These are phyloP conservation scores for Aspergillus taichungensis DNA, from an alignment of 495 filamentous ascomycete species.

Conservation along the genomic window DNA sequence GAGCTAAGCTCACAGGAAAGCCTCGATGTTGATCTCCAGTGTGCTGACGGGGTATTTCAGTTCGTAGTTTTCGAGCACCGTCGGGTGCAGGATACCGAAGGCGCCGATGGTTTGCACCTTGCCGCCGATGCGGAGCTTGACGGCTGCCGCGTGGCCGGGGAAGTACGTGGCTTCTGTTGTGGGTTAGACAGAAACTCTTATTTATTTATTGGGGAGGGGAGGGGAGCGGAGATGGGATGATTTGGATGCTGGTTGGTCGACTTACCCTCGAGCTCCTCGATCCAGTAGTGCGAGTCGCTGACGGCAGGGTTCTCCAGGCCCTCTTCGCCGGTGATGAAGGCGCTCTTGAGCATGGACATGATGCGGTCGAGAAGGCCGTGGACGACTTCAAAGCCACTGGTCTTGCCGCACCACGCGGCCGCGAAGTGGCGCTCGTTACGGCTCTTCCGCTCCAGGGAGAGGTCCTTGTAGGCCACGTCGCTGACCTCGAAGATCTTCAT, in stretches of 20 bases:
- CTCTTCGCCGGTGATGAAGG: slow-evolving; percentile 69
- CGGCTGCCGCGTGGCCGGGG: slow-evolving; percentile 74
- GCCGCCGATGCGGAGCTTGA: slow-evolving; percentile 63
- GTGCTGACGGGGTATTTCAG: slow-evolving; percentile 89
- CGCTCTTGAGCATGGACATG: slow-evolving; percentile 82
- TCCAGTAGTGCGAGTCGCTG: slow-evolving; percentile 71
- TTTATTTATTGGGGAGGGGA: background rate
- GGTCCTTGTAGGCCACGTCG: slow-evolving; percentile 86
- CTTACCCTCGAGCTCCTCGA: slow-evolving; percentile 76
- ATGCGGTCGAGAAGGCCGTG: slow-evolving; percentile 89
- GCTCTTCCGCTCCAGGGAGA: slow-evolving; percentile 65
- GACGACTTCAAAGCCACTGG: slow-evolving; percentile 91
- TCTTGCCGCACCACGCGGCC: slow-evolving; percentile 91
- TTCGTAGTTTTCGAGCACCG: slow-evolving; percentile 88
- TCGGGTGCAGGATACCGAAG: slow-evolving; percentile 90
- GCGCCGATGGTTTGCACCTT: slow-evolving; percentile 67
- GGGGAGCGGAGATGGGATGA: background rate
- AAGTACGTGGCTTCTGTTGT: slow-evolving; percentile 76
- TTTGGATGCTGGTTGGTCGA: background rate
- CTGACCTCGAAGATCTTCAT: slow-evolving; percentile 91
- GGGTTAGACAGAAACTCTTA: slow-evolving; percentile 4
- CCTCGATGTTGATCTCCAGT: slow-evolving; percentile 91
- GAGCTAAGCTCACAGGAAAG: slow-evolving; percentile 58
- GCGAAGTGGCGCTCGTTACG: slow-evolving; percentile 92
- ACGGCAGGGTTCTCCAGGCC: slow-evolving; percentile 47